phyloP scores from a whole-genome alignment of 2,329 filamentous ascomycete species.

The Colletotrichum tropicale region DNA sequence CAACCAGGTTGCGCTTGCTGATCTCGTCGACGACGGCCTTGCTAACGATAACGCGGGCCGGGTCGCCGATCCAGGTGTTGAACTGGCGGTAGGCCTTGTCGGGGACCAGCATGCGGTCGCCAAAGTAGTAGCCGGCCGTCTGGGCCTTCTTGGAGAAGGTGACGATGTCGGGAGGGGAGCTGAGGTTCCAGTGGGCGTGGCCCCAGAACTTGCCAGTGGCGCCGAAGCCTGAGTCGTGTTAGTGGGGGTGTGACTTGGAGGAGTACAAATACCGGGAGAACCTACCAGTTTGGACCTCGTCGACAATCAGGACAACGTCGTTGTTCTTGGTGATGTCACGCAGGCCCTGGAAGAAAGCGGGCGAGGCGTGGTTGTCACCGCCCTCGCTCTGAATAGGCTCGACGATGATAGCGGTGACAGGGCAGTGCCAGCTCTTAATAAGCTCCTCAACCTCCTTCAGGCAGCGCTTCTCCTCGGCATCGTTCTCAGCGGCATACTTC shows the following conservation, averaged over 20 bases:
- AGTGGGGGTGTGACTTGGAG: not conserved
- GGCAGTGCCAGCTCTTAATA: conserved; percentile 69
- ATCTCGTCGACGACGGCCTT: conserved; percentile 80
- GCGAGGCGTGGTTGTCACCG: conserved; percentile 82
- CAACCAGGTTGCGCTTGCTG: conserved; percentile 69
- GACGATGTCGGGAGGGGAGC: conserved; percentile 80
- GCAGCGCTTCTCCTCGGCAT: conserved; percentile 72
- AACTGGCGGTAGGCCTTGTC: conserved; percentile 88
- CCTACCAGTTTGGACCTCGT: conserved; percentile 75
- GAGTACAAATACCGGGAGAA: not conserved
- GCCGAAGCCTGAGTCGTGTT: conserved; percentile 61
- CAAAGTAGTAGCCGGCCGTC: conserved; percentile 83
- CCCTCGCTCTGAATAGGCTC: conserved; percentile 86
- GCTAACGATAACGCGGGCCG: conserved; percentile 77
- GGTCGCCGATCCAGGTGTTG: conserved; percentile 89
- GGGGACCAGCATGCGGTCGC: conserved; percentile 73
- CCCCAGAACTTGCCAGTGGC: conserved; percentile 91
- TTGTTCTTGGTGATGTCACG: conserved; percentile 74
- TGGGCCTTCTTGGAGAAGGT: conserved; percentile 90
- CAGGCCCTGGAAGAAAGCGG: conserved; percentile 78
- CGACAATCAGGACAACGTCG: conserved; percentile 77
- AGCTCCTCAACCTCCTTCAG: conserved; percentile 75
- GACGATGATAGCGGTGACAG: conserved; percentile 75
- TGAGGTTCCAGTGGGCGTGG: conserved; percentile 81
- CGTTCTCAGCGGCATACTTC: conserved; percentile 71